Evolutionary conservation across 2,329 filamentous ascomycete species (phyloP).

Genomic region (Lachnellula occidentalis): DNA sequence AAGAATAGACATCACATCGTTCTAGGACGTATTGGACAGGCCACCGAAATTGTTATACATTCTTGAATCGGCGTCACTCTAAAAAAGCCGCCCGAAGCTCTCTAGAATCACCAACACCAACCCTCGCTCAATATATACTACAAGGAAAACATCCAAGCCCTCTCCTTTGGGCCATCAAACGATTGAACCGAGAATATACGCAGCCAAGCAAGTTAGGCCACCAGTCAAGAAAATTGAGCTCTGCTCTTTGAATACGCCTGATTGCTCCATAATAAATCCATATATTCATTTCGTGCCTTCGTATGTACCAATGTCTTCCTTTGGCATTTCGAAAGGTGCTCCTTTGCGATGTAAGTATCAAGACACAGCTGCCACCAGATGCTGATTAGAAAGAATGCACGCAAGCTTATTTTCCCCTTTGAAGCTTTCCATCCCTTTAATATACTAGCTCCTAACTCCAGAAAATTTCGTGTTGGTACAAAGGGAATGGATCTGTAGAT

Average conservation of each 20-base stretch:
- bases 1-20: no score
- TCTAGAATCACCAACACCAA: neutral
- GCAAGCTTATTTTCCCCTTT: neutral
- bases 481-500: neutral
- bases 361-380: constrained; percentile 7
- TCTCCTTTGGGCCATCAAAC: neutral
- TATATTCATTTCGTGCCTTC: constrained; percentile 14
- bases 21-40: neutral
- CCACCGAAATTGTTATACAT: neutral
- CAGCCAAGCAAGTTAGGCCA: neutral
- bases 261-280: neutral
- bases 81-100: no score
- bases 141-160: neutral
- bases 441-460: constrained; percentile 13
- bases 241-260: neutral
- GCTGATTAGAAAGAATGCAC: constrained; percentile 2
- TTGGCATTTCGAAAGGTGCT: constrained; percentile 19
- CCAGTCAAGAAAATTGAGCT: neutral
- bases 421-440: neutral
- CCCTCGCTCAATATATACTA: neutral
- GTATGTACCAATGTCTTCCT: constrained; percentile 13
- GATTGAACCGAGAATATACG: neutral
- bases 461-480: constrained; percentile 14
- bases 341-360: constrained; percentile 7
- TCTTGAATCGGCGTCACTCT: neutral